Evolutionary conservation across 2,329 filamentous ascomycete species (phyloP).

Genomic region (Aspergillus ochraceus): DNA sequence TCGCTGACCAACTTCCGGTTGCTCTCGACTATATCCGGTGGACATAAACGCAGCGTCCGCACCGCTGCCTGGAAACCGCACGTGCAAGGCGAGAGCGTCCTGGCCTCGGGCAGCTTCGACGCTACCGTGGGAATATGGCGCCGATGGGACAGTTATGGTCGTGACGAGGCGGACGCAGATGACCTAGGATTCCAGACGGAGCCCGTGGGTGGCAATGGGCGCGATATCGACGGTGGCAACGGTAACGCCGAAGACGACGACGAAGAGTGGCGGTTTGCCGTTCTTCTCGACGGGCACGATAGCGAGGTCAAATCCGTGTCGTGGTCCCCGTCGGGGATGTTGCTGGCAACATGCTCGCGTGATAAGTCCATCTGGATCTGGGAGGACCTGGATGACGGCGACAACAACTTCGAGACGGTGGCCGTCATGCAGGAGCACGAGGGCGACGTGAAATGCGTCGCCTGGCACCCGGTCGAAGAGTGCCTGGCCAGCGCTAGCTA

Average conservation of each 20-base stretch:
- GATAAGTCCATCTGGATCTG: constrained; percentile 98
- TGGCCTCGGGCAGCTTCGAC: constrained; percentile 93
- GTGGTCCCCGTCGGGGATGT: constrained; percentile 63
- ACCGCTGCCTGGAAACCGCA: constrained; percentile 84
- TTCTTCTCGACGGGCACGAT: constrained; percentile 92
- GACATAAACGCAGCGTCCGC: constrained; percentile 88
- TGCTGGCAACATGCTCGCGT: constrained; percentile 84
- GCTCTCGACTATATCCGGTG: constrained; percentile 77
- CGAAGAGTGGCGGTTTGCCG: constrained; percentile 88
- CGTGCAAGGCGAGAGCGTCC: constrained; percentile 65
- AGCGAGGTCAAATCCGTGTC: constrained; percentile 88
- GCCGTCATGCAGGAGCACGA: constrained; percentile 93
- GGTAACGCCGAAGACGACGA: constrained; percentile 57
- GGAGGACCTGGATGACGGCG: constrained; percentile 83
- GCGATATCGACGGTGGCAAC: constrained; percentile 19
- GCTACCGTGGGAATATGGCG: constrained; percentile 85
- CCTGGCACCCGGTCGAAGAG: constrained; percentile 82
- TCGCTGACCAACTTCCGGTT: constrained; percentile 78
- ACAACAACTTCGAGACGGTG: constrained; percentile 96
- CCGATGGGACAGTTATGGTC: constrained; percentile 55
- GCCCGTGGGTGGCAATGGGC: constrained; percentile 27
- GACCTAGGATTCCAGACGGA: constrained; percentile 20
- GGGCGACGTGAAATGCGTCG: constrained; percentile 90
- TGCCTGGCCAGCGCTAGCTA: constrained; percentile 89
- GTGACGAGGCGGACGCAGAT: constrained; percentile 23